Percentiles rank a stretch among this genome's conserved stretches.
phyloP scores from a whole-genome alignment of 2,329 filamentous ascomycete species.

The Fusarium torreyae region DNA sequence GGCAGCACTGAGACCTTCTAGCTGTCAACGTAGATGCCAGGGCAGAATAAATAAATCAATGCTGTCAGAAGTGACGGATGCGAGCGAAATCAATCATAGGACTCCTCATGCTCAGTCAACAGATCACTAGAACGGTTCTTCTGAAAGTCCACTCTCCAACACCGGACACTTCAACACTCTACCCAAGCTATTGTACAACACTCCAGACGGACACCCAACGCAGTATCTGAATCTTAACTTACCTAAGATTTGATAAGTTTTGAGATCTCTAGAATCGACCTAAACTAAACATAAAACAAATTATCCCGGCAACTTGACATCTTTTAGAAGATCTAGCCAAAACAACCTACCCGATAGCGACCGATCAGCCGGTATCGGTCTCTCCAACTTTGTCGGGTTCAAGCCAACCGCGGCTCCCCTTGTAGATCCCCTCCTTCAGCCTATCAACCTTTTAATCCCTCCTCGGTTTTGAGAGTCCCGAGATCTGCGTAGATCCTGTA shows the following conservation, averaged over 20 bases:
- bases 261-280: neutral
- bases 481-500: constrained; percentile 16
- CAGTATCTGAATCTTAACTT: neutral
- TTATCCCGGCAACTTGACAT: neutral
- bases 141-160: no score
- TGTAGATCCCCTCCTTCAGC: constrained; percentile 20
- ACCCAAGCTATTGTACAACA: no score
- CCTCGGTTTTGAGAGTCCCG: neutral
- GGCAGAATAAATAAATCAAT: no score
- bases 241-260: neutral
- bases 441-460: constrained; percentile 11
- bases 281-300: neutral
- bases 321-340: neutral
- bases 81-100: neutral
- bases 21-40: no score
- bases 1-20: neutral
- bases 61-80: no score
- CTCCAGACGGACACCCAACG: no score
- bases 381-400: constrained; percentile 10
- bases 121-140: no score
- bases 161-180: no score
- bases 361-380: constrained; percentile 18
- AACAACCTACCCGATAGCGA: neutral
- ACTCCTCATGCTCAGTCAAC: neutral
- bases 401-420: neutral